phyloP scores from a whole-genome alignment of 2,329 filamentous ascomycete species.

The Arthroderma sp. region DNA sequence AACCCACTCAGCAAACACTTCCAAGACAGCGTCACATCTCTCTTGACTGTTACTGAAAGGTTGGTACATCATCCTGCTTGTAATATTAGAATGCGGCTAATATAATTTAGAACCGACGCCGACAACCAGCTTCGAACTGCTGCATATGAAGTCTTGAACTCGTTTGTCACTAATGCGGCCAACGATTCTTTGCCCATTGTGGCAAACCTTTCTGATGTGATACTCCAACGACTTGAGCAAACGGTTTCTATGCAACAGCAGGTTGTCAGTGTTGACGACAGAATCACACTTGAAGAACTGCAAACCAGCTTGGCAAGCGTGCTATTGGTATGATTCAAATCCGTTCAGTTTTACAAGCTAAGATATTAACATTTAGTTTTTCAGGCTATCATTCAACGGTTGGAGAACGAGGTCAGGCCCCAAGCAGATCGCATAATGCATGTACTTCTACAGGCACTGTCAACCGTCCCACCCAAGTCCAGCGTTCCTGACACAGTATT shows the following conservation, averaged over 20 bases:
- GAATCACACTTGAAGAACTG: constrained; percentile 91
- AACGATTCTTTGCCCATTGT: constrained; percentile 71
- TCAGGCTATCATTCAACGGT: constrained; percentile 67
- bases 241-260: constrained; percentile 81
- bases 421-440: constrained; percentile 93
- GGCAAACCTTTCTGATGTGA: constrained; percentile 70
- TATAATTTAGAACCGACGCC: constrained; percentile 43
- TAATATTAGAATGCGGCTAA: constrained; percentile 8
- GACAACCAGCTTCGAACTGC: constrained; percentile 87
- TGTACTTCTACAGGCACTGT: constrained; percentile 66
- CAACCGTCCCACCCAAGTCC: constrained; percentile 66
- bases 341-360: not conserved
- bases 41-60: constrained; percentile 75
- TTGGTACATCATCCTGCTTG: constrained; percentile 14
- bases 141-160: constrained; percentile 91
- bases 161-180: constrained; percentile 83
- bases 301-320: constrained; percentile 91
- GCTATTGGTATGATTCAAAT: constrained; percentile 43
- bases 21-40: constrained; percentile 73
- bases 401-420: constrained; percentile 81
- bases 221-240: constrained; percentile 80
- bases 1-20: constrained; percentile 89
- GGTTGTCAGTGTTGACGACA: constrained; percentile 93
- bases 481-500: constrained; percentile 92
- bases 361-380: constrained; percentile 8